Conservation (phyloP, 805 yeast species). For the Zygoascus tannicola region DNA sequence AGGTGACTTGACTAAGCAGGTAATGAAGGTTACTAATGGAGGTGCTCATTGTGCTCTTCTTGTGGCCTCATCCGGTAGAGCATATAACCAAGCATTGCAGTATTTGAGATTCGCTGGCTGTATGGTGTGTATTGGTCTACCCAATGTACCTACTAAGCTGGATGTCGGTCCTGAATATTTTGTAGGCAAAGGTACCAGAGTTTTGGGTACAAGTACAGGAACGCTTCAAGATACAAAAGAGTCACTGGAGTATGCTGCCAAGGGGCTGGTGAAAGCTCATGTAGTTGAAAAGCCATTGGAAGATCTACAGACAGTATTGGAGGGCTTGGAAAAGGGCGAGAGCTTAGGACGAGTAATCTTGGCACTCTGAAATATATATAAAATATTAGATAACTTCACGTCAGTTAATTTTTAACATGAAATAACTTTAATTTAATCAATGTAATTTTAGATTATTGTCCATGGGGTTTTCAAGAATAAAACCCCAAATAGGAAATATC, state of each 20-base stretch:
- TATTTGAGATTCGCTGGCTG: conserved; percentile 18
- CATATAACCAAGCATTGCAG: conserved; percentile 14
- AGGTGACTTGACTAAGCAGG: conserved; percentile 18
- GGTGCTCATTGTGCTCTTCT: conserved; percentile 20
- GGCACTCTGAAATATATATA: too few relatives aligned
- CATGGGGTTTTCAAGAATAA: too few relatives aligned
- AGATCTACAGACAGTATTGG: conserved; percentile 12
- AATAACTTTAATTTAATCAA: too few relatives aligned
- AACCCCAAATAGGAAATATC: too few relatives aligned
- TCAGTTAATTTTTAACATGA: too few relatives aligned
- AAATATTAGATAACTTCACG: too few relatives aligned
- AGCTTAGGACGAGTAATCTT: conserved; percentile 22
- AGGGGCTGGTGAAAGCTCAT: conserved; percentile 15
- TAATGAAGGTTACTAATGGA: conserved; percentile 16
- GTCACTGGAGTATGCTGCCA: conserved; percentile 19
- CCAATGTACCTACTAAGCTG: conserved; percentile 12
- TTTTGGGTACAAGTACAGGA: conserved; percentile 23
- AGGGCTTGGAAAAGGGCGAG: conserved; percentile 14
- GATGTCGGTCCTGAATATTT: conserved; percentile 12
- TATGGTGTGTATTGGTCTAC: conserved; percentile 19
- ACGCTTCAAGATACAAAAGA: conserved; percentile 19
- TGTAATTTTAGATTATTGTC: too few relatives aligned
- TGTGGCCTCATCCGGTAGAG: conserved; percentile 15
- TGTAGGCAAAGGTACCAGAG: conserved; percentile 12
- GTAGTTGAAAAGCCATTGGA: conserved; percentile 12